Base-by-base conservation (phyloP, 2,329 filamentous ascomycete species). In the Akanthomyces uredinophilus region DNA sequence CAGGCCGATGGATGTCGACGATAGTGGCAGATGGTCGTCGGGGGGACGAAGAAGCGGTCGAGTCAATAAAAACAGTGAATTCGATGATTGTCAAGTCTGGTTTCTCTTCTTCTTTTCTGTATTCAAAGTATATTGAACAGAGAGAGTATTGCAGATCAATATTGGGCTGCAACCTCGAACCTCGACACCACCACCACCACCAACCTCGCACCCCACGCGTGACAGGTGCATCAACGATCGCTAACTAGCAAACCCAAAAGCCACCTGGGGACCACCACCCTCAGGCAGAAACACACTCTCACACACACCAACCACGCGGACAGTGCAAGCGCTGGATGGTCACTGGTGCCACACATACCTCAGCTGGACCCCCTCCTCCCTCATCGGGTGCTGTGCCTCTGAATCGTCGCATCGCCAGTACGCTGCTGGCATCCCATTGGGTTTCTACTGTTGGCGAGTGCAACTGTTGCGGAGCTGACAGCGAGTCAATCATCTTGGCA, bases 401-500 rank as follows among this genome's bases (percentile, higher is more conserved):
- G 55, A 58, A 58, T 58, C 55, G 46, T 47, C 32, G 55, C 43
- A 49, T 29, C 4, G 50, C 50, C 37, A 39, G 37, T 13, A 13
- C 39, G 6, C 18, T 18, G 27, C n/a, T 52, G 50, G 39, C 8
- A n/a, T 44, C 41, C 39, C 20, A 41, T 41, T 58, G 55, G 46
- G 41, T 41, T 41, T 58, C 22, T 20, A 6, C 37, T 13, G 8
- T 27, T 49, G 32, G 29, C 20, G 20, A 49, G 43, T 49, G 55
- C 55, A 39, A 49, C 22, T 49, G 20, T 5, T 39, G 44, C 55
- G 55, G 55, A 58, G 55, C 55, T 49, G 43, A 20, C 43, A 49
- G 44, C 55, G 55, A 58, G 55, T 58, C 55, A 58, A 58, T 58
- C 55, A 37, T 24, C 54, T 58, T 58, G 55, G 55, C 55, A 49